Conservation (phyloP, 2,329 filamentous ascomycete species). For the Fusarium newnesense region DNA sequence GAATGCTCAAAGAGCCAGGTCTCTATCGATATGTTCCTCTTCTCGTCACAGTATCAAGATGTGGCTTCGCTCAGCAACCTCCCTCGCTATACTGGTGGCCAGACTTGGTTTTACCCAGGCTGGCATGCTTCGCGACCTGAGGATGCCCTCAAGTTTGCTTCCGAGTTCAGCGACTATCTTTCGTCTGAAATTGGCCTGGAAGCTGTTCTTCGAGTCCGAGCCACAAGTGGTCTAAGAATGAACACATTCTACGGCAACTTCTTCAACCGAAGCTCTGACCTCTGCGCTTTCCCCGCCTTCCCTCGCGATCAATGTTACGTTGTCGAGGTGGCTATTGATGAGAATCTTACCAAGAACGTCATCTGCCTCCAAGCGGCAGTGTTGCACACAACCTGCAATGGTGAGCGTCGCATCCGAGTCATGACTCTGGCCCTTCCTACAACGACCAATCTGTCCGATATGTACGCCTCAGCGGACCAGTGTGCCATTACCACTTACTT, state of each 20-base stretch:
- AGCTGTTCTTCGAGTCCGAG: constrained; percentile 93
- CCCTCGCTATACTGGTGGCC: constrained; percentile 94
- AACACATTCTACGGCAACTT: constrained; percentile 99
- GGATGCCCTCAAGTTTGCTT: constrained; percentile 97
- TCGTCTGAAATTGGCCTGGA: constrained; percentile 96
- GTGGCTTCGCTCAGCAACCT: constrained; percentile 96
- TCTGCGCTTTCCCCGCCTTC: constrained; percentile 98
- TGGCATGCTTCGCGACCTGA: constrained; percentile 96
- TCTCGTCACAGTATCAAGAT: constrained; percentile 96
- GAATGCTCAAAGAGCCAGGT: constrained; percentile 99
- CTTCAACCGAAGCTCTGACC: constrained; percentile 97
- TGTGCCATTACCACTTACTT: constrained; percentile 93
- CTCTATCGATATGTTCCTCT: constrained; percentile 98
- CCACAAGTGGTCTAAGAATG: constrained; percentile 94
- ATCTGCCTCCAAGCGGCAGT: constrained; percentile 95
- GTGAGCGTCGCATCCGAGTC: constrained; percentile 93
- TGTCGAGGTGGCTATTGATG: constrained; percentile 97
- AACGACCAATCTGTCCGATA: constrained; percentile 86
- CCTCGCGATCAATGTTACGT: constrained; percentile 97
- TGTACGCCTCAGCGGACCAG: constrained; percentile 96
- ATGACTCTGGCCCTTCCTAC: constrained; percentile 94
- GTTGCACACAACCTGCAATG: constrained; percentile 96
- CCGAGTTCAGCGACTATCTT: constrained; percentile 96
- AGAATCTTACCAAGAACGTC: constrained; percentile 89
- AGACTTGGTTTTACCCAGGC: constrained; percentile 98